Conservation (phyloP, 108 stramenopile genomes). For the Skeletonema costatum region DNA sequence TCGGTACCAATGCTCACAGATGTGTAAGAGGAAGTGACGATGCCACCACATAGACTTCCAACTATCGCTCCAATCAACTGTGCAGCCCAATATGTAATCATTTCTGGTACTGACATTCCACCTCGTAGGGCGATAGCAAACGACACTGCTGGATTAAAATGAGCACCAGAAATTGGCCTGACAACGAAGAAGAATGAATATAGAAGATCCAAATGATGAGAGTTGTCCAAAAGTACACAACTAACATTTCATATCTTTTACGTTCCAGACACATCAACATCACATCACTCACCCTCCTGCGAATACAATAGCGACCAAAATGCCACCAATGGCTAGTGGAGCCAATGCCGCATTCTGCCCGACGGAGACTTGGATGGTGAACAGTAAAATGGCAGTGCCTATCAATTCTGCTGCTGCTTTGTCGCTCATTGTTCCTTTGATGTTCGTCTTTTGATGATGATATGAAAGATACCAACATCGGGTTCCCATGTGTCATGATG, state of each 20-base stretch:
- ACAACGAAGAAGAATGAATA: background rate
- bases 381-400: slow-evolving; percentile 27
- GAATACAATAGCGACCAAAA: slow-evolving; percentile 17
- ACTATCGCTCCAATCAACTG: slow-evolving; percentile 49
- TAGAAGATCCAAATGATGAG: background rate
- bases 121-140: slow-evolving; percentile 34
- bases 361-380: slow-evolving; percentile 30
- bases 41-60: slow-evolving; percentile 17
- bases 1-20: slow-evolving; percentile 10
- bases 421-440: background rate
- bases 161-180: slow-evolving; percentile 47
- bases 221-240: background rate
- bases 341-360: slow-evolving; percentile 1
- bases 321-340: slow-evolving; percentile 21
- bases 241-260: no score
- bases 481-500: no score
- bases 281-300: slow-evolving; percentile 9
- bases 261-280: background rate
- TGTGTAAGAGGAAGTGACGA: background rate
- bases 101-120: slow-evolving; percentile 28
- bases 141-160: slow-evolving; percentile 59
- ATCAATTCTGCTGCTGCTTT: slow-evolving; percentile 14
- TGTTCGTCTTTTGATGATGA: no score
- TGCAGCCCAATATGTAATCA: slow-evolving; percentile 20
- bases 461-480: no score